Evolutionary conservation across 208 protist species (phyloP).

Genomic region (Acanthamoeba lugdunensis): DNA sequence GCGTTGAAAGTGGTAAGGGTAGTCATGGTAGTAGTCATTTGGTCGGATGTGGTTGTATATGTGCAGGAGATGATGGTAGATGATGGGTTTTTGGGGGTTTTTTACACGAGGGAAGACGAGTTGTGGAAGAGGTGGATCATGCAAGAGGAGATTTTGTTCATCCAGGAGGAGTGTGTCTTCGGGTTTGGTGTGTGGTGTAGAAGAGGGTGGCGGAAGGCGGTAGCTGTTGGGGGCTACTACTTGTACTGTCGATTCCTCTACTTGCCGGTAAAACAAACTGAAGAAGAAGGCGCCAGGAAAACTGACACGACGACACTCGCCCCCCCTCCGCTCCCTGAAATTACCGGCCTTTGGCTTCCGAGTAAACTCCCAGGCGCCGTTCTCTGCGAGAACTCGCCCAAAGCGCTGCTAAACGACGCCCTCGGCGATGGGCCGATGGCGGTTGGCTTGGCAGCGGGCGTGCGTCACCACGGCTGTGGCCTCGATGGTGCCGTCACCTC

Average conservation of each 20-base stretch:
- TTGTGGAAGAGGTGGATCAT: not conserved
- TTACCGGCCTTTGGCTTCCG: not conserved
- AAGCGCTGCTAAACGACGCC: not conserved
- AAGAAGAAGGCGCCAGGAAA: not conserved
- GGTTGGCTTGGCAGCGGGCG: not conserved
- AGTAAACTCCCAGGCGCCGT: not conserved
- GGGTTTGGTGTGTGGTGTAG: too few relatives aligned
- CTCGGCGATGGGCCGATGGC: not conserved
- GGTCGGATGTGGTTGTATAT: not conserved
- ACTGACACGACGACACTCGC: not conserved
- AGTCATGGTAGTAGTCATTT: not conserved
- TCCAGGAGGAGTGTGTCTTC: not conserved
- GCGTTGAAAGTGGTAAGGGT: not conserved
- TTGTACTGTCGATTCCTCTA: not conserved
- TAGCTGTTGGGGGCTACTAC: not conserved
- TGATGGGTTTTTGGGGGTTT: not conserved
- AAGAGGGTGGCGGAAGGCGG: too few relatives aligned
- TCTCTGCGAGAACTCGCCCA: not conserved
- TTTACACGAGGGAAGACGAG: not conserved
- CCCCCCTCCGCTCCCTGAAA: not conserved
- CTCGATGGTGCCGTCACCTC: too few relatives aligned
- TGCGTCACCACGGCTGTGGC: too few relatives aligned
- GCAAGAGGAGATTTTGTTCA: not conserved
- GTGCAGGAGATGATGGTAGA: constrained; percentile 20
- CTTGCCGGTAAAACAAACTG: not conserved